phyloP scores from a whole-genome alignment of 2,329 filamentous ascomycete species.

The Helminthosporium solani region DNA sequence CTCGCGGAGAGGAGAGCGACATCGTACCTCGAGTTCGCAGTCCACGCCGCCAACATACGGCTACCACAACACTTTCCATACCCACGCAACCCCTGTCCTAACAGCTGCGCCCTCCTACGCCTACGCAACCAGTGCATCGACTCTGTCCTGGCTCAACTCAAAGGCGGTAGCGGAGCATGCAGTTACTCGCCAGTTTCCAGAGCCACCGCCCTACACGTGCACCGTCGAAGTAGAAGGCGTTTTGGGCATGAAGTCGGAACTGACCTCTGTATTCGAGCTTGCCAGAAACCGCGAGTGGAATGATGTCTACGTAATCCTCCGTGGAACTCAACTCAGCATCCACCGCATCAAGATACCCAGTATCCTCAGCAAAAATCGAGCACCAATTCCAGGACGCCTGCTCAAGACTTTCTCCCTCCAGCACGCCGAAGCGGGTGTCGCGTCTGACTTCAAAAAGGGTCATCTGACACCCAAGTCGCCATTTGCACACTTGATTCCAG shows the following conservation, averaged over 20 bases:
- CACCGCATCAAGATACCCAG: slow-evolving; percentile 61
- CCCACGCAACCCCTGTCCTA: slow-evolving; percentile 32
- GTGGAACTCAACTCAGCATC: slow-evolving; percentile 68
- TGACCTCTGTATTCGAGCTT: slow-evolving; percentile 63
- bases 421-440: slow-evolving; percentile 73
- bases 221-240: slow-evolving; percentile 35
- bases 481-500: slow-evolving; percentile 49
- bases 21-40: slow-evolving; percentile 16
- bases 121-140: slow-evolving; percentile 23
- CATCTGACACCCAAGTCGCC: slow-evolving; percentile 46
- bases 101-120: slow-evolving; percentile 37
- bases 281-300: slow-evolving; percentile 65
- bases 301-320: slow-evolving; percentile 62
- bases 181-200: slow-evolving; percentile 15
- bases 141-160: slow-evolving; percentile 22
- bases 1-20: slow-evolving; percentile 5
- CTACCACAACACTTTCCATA: slow-evolving; percentile 47
- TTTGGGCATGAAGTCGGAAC: slow-evolving; percentile 63
- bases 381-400: slow-evolving; percentile 57
- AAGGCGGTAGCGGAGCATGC: slow-evolving; percentile 22
- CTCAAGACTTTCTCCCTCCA: slow-evolving; percentile 70
- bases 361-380: slow-evolving; percentile 49
- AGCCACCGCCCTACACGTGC: slow-evolving; percentile 41
- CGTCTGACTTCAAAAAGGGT: slow-evolving; percentile 68
- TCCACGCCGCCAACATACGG: slow-evolving; percentile 36